Evolutionary conservation across 192 early-diverging fungal genomes (phyloP), one percentile per base, ranked within the genome.

Genomic region (Oehlia diaphana): DNA sequence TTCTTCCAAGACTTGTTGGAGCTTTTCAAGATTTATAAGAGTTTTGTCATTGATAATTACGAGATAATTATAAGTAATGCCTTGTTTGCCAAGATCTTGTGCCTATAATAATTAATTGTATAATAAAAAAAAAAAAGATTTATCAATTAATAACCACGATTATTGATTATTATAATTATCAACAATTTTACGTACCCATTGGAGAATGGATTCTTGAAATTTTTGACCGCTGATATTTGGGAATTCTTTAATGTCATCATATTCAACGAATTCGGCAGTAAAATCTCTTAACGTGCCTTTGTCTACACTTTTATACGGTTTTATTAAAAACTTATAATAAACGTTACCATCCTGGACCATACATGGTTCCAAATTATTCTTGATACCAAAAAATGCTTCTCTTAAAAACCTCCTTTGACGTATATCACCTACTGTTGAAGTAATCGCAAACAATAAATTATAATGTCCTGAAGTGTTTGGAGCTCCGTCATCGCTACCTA

Each of bases 251-350:
- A 81, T 39, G 68, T 90, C 89, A 44, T 84, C 81, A 81, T 78
- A 90, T 78, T 90, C 89, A 79, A 89, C 89, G 8, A 82, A 82
- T 73, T 90, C 89, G 10, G 83, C 83, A 35, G 84, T 81, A 63
- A 89, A 70, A 63, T 79, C 76, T 71, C 86, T 63, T 65, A 79
- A 65, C 44, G 61, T 66, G 31, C 64, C 42, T 65, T 88, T 62
- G 0, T 23, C 9, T 44, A 72, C 10, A 62, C 58, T 77, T 26
- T 35, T 33, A 83, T 81, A 80, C 8, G 79, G 79, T 0, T 81
- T 64, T 2, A 88, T 72, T 76, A 86, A 87, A 62, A 89, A 87
- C 23, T 83, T 83, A 76, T 89, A 86, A 68, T 83, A 83, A 33
- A 87, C 82, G 21, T 77, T 77, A 35, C 81, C 78, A 53, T 87